Conservation (phyloP, 2,329 filamentous ascomycete genomes). For the Beauveria caledonica region DNA sequence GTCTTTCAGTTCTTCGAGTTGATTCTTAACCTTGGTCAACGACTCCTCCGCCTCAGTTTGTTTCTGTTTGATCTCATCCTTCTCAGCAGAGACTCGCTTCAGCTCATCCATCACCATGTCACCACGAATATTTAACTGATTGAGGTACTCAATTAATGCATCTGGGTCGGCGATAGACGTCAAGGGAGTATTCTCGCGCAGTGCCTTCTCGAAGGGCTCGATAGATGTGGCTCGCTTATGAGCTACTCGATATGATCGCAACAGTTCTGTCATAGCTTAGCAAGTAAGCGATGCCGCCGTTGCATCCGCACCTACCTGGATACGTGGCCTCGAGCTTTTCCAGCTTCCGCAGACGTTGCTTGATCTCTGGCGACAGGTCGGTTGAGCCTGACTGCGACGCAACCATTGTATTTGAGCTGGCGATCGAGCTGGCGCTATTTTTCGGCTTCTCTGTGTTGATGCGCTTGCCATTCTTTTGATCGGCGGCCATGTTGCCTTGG, state of each 20-base stretch:
- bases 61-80: slow-evolving; percentile 71
- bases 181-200: slow-evolving; percentile 87
- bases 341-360: slow-evolving; percentile 70
- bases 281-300: not conserved
- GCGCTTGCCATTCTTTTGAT: slow-evolving; percentile 12
- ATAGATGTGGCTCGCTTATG: slow-evolving; percentile 81
- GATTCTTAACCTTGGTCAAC: slow-evolving; percentile 52
- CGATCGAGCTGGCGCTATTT: slow-evolving; percentile 15
- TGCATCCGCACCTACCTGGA: slow-evolving; percentile 48
- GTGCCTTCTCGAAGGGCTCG: slow-evolving; percentile 83
- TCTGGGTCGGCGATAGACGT: slow-evolving; percentile 80
- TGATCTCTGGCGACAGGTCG: slow-evolving; percentile 67
- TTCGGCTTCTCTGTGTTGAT: slow-evolving; percentile 1
- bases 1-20: slow-evolving; percentile 48
- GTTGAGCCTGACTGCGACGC: slow-evolving; percentile 17
- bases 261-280: slow-evolving; percentile 51
- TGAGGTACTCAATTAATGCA: slow-evolving; percentile 81
- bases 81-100: slow-evolving; percentile 75
- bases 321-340: slow-evolving; percentile 86
- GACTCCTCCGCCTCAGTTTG: slow-evolving; percentile 60
- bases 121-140: slow-evolving; percentile 73
- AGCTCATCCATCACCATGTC: slow-evolving; percentile 94
- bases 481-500: slow-evolving; percentile 12
- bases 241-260: slow-evolving; percentile 86
- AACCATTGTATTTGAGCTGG: slow-evolving; percentile 11